Evolutionary conservation across 164 flowering plant species (phyloP).

Genomic region (Vitis amurensis): DNA sequence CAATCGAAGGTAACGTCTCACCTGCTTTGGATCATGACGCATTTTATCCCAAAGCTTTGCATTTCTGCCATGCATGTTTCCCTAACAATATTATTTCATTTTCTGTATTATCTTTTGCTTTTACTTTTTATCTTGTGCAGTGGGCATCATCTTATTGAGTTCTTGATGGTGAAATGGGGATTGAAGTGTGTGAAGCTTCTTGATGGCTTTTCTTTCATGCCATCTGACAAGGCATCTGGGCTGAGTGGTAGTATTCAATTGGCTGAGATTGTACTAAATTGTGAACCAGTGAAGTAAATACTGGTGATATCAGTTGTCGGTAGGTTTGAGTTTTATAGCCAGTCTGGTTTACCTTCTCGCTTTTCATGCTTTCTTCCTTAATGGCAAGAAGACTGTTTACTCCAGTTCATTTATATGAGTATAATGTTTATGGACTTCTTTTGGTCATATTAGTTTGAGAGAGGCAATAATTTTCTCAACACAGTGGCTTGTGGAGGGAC

Average conservation of each 20-base stretch:
- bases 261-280: conserved; percentile 60
- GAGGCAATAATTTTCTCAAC: no score
- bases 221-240: conserved; percentile 55
- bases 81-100: not conserved
- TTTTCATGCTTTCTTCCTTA: not conserved
- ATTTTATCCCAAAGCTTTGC: not conserved
- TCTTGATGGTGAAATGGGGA: conserved; percentile 93
- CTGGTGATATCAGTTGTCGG: not conserved
- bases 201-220: conserved; percentile 87
- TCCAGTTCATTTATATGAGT: no score
- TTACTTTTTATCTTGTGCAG: conserved; percentile 32
- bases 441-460: no score
- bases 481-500: no score
- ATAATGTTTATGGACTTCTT: no score
- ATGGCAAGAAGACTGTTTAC: no score
- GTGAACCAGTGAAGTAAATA: conserved; percentile 9
- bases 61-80: not conserved
- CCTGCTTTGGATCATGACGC: not conserved
- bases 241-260: conserved; percentile 78
- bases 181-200: conserved; percentile 76
- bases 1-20: conserved; percentile 65
- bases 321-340: not conserved
- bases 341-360: not conserved
- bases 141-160: conserved; percentile 94
- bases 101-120: not conserved